Evolutionary conservation across 23 red algal species (phyloP), one percentile per base, ranked within the genome.

Genomic region (Gracilaria domingensis): DNA sequence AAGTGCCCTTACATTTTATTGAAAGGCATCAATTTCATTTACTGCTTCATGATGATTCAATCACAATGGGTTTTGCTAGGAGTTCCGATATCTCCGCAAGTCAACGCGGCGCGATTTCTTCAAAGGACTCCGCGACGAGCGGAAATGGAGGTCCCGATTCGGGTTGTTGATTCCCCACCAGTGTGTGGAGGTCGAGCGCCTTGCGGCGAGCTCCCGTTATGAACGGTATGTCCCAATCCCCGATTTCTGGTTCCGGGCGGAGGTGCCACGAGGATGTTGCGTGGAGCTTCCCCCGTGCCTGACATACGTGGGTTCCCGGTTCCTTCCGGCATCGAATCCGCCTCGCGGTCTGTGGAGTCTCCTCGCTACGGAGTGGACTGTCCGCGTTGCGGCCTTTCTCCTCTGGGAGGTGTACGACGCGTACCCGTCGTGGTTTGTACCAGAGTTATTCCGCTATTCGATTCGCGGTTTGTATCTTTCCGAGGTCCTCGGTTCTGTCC

Each of bases 271-370:
- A 44, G 81, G 59, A 13, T 66, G 54, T 20, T 8, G 40, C 12
- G 81, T 84, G 12, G 81, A 84, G 59, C 57, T 70, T 0, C 58
- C 81, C 23, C 58, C 81, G 0, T 42, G 54, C 36, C 30, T 84
- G 23, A 66, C 40, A 21, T 84, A 84, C 24, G 54, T 65, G 0
- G 59, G 54, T 12, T 66, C 54, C 4, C 0, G 70, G 17, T 39
- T 45, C 81, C 39, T 84, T n/a, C n/a, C n/a, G n/a, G n/a, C n/a
- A 1, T 13, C 0, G 0, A 35, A 65, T 0, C 28, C 0, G n/a
- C 53, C 55, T 16, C 40, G 9, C 18, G 81, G 81, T 8, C 39
- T 84, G 35, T 84, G 81, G 24, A 25, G 32, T 47, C 8, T 84
- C 55, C 14, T 84, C 39, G 7, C 54, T 8, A 66, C 81, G 2